phyloP scores from a whole-genome alignment of 1,139 yeast species.

The Yamadazyma spencermartinsiae region DNA sequence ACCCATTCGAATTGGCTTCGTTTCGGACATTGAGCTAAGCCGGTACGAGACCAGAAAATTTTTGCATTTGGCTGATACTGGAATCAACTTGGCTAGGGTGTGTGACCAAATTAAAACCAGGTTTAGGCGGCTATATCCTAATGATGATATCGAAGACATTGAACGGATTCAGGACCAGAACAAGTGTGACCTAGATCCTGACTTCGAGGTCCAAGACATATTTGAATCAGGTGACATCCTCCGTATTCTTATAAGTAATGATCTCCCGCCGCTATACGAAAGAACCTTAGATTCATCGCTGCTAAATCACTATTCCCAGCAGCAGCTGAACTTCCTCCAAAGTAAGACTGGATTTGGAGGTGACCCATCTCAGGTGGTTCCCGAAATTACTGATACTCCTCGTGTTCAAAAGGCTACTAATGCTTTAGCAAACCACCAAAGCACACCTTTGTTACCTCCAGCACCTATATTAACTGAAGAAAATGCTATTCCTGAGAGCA shows the following conservation, averaged over 20 bases:
- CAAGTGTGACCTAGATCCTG: conserved; percentile 77
- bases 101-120: conserved; percentile 52
- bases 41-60: conserved; percentile 42
- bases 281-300: not conserved
- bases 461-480: conserved; percentile 24
- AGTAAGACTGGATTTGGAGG: too few relatives aligned
- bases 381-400: not conserved
- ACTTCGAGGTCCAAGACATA: conserved; percentile 61
- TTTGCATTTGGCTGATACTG: conserved; percentile 57
- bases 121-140: conserved; percentile 63
- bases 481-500: conserved; percentile 17
- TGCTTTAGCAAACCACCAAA: conserved; percentile 12
- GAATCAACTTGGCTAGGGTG: conserved; percentile 45
- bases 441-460: conserved; percentile 24
- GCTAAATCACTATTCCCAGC: conserved; percentile 3
- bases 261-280: conserved; percentile 16
- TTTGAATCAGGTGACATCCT: conserved; percentile 57
- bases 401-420: conserved; percentile 6
- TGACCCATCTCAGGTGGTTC: conserved; percentile 1
- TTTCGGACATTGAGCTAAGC: conserved; percentile 16
- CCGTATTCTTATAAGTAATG: conserved; percentile 52
- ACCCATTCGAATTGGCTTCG: conserved; percentile 22
- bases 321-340: too few relatives aligned
- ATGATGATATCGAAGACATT: conserved; percentile 51
- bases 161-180: conserved; percentile 62